Evolutionary conservation across 1,284 basidiomycete species (phyloP), one percentile per base, ranked within the genome.

Genomic region (Sanghuangporus baumii): DNA sequence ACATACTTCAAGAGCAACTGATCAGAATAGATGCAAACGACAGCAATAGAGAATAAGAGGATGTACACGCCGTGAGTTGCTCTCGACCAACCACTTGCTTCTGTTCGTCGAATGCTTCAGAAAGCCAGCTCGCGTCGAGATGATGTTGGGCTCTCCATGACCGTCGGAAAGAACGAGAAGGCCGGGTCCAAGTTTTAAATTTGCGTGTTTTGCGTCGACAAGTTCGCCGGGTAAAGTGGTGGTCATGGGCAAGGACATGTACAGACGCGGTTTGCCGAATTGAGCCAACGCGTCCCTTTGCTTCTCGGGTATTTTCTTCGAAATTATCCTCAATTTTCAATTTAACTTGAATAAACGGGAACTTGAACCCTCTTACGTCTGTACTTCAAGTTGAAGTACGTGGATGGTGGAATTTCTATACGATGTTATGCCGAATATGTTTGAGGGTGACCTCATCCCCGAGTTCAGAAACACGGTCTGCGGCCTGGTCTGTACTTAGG

Each of bases 61-160:
- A 57, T 87, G 69, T 70, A 91, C 89, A 69, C 89, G 83, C 69
- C 84, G 78, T 51, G 88, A 83, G 71, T 91, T 91, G 66, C 80
- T 79, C 68, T 93, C 90, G n/a, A 92, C 78, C 89, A 89, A 93
- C 86, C 89, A 91, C 71, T 81, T 85, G 67, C 81, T 85, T 64
- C 83, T 78, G 71, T 91, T 91, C 41, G 81, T 71, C n/a, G 87
- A 86, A 68, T 87, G 86, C 59, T 85, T 78, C 41, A 92, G 76
- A 12, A 78, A 74, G 1, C 90, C 89, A 23, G 87, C 84, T 54
- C 85, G 84, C 7, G 88, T 91, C 4, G 87, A 79, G 54, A 89
- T 78, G 60, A 88, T 79, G 12, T 75, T 71, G 63, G 64, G 74
- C 47, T 71, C 70, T 63, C 71, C 62, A 66, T 69, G 60, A 64